Percentiles rank a stretch among this genome's conserved stretches.
phyloP scores from a whole-genome alignment of 2,329 filamentous ascomycete genomes.

The Scedosporium apiospermum region DNA sequence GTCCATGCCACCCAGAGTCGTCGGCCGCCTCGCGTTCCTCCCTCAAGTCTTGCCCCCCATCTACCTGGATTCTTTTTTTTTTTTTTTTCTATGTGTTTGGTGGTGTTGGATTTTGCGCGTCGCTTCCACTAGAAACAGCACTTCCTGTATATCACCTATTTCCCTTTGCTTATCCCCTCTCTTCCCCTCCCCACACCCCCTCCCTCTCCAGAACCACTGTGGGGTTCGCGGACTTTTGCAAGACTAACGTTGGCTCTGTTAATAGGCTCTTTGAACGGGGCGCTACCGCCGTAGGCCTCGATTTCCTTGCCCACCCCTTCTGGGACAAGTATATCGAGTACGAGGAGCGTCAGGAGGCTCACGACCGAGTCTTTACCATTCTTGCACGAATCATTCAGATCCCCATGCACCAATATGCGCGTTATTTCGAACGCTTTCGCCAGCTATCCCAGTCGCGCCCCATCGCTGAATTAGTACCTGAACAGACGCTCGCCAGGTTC shows the following conservation, averaged over 20 bases:
- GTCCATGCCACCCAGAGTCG: conserved; percentile 18
- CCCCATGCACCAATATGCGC: conserved; percentile 89
- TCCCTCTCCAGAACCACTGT: conserved; percentile 23
- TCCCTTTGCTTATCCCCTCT: conserved; percentile 49
- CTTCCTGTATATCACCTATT: conserved; percentile 20
- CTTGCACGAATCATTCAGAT: conserved; percentile 76
- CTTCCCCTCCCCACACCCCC: conserved; percentile 18
- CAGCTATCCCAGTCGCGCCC: conserved; percentile 65
- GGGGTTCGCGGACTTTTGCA: background rate
- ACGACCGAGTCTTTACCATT: conserved; percentile 78
- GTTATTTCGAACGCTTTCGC: conserved; percentile 89
- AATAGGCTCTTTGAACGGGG: conserved; percentile 85
- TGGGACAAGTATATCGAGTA: conserved; percentile 99
- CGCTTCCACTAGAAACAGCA: conserved; percentile 41
- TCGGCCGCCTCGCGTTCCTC: background rate
- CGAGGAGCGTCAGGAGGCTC: conserved; percentile 78
- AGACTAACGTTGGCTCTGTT: conserved; percentile 1
- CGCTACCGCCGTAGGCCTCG: conserved; percentile 73
- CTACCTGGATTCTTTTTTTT: conserved; percentile 27
- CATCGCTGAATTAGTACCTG: conserved; percentile 60
- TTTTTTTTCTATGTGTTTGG: conserved; percentile 19
- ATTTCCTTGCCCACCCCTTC: conserved; percentile 90
- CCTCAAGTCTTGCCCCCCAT: conserved; percentile 3
- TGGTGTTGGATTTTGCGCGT: conserved; percentile 37
- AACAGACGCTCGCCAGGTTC: conserved; percentile 59